Evolutionary conservation across 1,139 yeast species (phyloP).

Genomic region (Geotrichum reessii): DNA sequence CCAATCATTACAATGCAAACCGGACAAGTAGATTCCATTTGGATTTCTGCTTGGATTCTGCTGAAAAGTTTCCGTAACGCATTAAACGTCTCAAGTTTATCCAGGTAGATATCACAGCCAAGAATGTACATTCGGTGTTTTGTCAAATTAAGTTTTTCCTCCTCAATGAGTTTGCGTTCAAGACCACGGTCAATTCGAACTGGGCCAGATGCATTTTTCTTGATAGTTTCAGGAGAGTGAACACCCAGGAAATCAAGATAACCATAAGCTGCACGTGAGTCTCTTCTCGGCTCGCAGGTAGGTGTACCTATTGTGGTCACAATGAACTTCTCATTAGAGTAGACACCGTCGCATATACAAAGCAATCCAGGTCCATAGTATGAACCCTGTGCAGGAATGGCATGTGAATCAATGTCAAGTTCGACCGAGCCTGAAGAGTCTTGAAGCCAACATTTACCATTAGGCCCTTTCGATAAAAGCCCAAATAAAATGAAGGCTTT

Average conservation of each 20-base stretch:
- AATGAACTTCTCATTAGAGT: constrained; percentile 61
- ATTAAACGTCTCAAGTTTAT: constrained; percentile 51
- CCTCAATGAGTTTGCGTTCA: constrained; percentile 47
- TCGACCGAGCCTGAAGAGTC: constrained; percentile 78
- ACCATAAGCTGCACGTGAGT: constrained; percentile 65
- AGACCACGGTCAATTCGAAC: constrained; percentile 44
- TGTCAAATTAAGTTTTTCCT: constrained; percentile 49
- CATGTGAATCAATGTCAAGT: constrained; percentile 52
- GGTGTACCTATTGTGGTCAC: constrained; percentile 82
- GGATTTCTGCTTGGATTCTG: constrained; percentile 43
- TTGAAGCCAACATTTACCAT: constrained; percentile 69
- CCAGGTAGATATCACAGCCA: constrained; percentile 70
- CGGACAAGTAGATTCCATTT: constrained; percentile 43
- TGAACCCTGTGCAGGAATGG: constrained; percentile 59
- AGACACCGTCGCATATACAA: constrained; percentile 79
- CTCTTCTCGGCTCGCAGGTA: constrained; percentile 70
- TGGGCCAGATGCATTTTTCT: constrained; percentile 22
- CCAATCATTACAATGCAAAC: constrained; percentile 58
- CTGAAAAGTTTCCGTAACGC: constrained; percentile 57
- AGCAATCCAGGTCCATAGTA: constrained; percentile 77
- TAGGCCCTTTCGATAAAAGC: constrained; percentile 54
- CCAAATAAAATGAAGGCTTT: constrained; percentile 74
- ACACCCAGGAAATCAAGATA: constrained; percentile 74
- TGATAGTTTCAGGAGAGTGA: constrained; percentile 38
- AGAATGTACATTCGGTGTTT: constrained; percentile 60